These are phyloP conservation scores for Neurospora sp. DNA, from an alignment of 2,329 filamentous ascomycete species.

Conservation along the genomic window DNA sequence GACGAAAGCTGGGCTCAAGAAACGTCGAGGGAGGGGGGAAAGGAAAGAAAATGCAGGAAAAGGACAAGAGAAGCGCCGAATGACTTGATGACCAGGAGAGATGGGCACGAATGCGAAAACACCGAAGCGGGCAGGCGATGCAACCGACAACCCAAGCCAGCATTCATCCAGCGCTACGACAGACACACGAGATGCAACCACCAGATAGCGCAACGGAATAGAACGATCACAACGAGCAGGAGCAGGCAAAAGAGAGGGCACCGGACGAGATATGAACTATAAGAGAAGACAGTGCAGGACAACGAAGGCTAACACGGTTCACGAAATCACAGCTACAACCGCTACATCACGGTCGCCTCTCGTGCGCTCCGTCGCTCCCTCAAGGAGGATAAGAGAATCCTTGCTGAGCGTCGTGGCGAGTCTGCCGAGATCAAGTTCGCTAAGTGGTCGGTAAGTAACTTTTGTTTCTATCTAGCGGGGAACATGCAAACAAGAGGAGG, in stretches of 20 bases:
- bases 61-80: neutral
- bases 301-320: slow-evolving; percentile 4
- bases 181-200: neutral
- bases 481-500: neutral
- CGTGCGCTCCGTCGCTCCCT: slow-evolving; percentile 92
- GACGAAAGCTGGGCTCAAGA: neutral
- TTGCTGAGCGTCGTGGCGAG: slow-evolving; percentile 80
- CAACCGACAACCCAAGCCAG: neutral
- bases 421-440: slow-evolving; percentile 73
- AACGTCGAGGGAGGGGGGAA: neutral
- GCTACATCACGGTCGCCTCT: slow-evolving; percentile 91
- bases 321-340: slow-evolving; percentile 74
- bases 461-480: too few relatives aligned
- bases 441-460: slow-evolving; percentile 81
- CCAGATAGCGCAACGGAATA: neutral
- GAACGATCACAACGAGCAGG: neutral
- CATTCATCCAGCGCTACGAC: neutral
- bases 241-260: neutral
- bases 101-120: neutral
- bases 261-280: neutral
- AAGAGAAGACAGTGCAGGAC: neutral
- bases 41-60: neutral
- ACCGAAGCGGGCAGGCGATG: neutral
- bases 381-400: slow-evolving; percentile 86
- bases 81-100: neutral